phyloP scores from a whole-genome alignment of 2,329 filamentous ascomycete genomes.

The Mycosphaerelloides madeirae region DNA sequence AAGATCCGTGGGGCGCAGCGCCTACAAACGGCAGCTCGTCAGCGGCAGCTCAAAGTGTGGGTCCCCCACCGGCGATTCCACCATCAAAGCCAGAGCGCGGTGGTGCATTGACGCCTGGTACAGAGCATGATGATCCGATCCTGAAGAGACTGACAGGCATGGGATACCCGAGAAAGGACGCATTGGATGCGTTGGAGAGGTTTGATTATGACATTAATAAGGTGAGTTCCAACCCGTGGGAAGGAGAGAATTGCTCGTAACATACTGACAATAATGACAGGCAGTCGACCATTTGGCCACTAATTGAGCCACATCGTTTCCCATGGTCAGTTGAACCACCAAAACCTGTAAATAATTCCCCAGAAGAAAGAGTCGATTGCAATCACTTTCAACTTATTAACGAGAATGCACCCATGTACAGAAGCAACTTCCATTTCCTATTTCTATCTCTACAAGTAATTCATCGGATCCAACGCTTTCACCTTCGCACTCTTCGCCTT shows the following conservation, averaged over 20 bases:
- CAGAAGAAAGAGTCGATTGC: too few species aligned
- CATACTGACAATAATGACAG: conserved; percentile 7
- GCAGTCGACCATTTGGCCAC: conserved; percentile 22
- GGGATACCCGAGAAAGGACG: conserved; percentile 73
- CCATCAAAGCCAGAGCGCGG: conserved; percentile 38
- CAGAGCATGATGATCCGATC: conserved; percentile 85
- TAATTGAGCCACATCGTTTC: not conserved
- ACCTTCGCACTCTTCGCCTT: conserved; percentile 40
- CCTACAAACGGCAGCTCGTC: conserved; percentile 9
- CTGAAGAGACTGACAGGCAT: conserved; percentile 84
- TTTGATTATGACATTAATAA: conserved; percentile 95
- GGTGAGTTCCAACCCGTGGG: conserved; percentile 56
- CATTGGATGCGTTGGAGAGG: conserved; percentile 78
- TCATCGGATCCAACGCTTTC: conserved; percentile 38
- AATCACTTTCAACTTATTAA: too few species aligned
- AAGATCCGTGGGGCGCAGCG: conserved; percentile 27
- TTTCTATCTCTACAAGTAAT: conserved; percentile 9
- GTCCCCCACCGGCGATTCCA: conserved; percentile 5
- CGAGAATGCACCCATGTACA: not conserved
- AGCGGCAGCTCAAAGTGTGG: conserved; percentile 8
- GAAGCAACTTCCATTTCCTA: not conserved
- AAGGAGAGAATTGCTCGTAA: too few species aligned
- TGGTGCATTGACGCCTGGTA: conserved; percentile 65
- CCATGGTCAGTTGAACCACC: too few species aligned
- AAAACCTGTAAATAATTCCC: too few species aligned